phyloP scores from a whole-genome alignment of 164 flowering plant species.

The Akebia trifoliata region DNA sequence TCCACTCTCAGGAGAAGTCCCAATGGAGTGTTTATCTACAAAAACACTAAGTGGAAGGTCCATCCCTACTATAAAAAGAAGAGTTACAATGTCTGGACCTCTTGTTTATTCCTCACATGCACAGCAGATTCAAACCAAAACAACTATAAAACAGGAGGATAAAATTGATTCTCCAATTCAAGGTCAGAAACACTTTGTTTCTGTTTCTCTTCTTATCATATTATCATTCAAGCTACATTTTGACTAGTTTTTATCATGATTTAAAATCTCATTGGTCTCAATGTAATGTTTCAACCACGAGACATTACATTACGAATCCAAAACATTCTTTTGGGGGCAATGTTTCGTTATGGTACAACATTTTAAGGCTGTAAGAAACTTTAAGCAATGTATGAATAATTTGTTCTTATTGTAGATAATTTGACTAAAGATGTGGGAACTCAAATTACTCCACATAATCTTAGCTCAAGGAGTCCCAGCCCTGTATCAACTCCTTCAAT shows the following conservation, averaged over 20 bases:
- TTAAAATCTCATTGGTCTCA: neutral
- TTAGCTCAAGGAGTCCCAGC: constrained; percentile 47
- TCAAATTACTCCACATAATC: constrained; percentile 55
- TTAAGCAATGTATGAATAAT: no score
- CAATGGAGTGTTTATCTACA: constrained; percentile 79
- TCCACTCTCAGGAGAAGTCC: constrained; percentile 84
- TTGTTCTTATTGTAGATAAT: constrained; percentile 25
- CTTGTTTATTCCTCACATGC: constrained; percentile 44
- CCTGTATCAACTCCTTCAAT: constrained; percentile 51
- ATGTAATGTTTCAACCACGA: no score
- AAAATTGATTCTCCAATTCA: constrained; percentile 17
- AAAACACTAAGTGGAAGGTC: constrained; percentile 61
- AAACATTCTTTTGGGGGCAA: no score
- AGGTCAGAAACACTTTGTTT: constrained; percentile 21
- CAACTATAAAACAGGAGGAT: constrained; percentile 18
- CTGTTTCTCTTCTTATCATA: neutral
- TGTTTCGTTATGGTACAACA: no score
- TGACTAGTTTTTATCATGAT: neutral
- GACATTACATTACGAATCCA: no score
- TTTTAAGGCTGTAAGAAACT: neutral
- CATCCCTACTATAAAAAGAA: constrained; percentile 30
- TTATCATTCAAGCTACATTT: neutral
- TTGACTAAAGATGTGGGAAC: constrained; percentile 64
- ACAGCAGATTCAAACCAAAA: constrained; percentile 20
- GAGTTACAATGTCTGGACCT: constrained; percentile 76